A percentile compares a stretch with the other conserved stretches of the same genome.
Conservation (phyloP, 2,329 filamentous ascomycete genomes). For the Eutypella sp. region DNA sequence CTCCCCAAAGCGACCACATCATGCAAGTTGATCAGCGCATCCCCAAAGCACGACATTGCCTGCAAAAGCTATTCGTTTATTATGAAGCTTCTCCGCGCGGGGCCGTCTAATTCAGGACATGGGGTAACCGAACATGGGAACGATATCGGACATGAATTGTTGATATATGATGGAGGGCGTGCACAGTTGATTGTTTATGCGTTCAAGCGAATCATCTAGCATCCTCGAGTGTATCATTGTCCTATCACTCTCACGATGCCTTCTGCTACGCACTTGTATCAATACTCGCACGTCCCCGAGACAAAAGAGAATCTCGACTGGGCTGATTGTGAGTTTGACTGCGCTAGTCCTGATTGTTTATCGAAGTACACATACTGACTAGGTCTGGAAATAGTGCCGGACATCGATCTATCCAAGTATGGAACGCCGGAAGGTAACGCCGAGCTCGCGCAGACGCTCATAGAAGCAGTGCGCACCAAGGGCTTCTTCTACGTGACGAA, state of each 20-base stretch:
- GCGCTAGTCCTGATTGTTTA: neutral
- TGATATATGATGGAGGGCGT: neutral
- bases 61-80: neutral
- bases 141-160: neutral
- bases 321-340: constrained; percentile 27
- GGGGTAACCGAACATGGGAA: neutral
- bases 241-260: constrained; percentile 22
- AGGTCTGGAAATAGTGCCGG: constrained; percentile 21
- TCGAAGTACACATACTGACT: neutral
- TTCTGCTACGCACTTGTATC: constrained; percentile 27
- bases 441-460: constrained; percentile 22
- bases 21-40: neutral
- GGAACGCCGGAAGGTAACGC: constrained; percentile 26
- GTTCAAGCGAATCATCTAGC: neutral
- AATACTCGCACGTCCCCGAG: constrained; percentile 31
- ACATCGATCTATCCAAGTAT: constrained; percentile 29
- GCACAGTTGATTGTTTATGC: neutral
- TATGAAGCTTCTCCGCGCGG: neutral
- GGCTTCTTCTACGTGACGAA: constrained; percentile 60
- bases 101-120: neutral
- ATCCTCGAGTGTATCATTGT: no score
- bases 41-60: neutral
- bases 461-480: constrained; percentile 31
- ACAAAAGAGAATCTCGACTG: constrained; percentile 32
- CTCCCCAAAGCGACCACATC: neutral